phyloP scores from a whole-genome alignment of 306 rosid species.

The Coriaria nepalensis region DNA sequence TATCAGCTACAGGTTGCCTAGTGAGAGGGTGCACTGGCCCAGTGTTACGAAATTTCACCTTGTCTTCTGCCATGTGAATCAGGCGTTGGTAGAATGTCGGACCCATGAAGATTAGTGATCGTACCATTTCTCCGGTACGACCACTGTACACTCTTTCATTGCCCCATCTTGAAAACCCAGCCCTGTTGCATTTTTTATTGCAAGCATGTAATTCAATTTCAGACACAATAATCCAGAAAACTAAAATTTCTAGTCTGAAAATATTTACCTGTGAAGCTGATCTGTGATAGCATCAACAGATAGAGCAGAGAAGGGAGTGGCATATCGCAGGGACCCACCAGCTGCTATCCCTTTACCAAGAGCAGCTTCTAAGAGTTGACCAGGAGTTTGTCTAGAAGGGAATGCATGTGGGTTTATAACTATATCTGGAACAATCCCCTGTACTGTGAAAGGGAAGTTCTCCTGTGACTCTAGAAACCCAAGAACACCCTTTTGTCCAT shows the following conservation, averaged over 20 bases:
- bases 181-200: constrained; percentile 26
- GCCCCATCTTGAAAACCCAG: constrained; percentile 86
- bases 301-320: constrained; percentile 83
- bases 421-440: constrained; percentile 92
- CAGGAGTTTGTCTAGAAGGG: constrained; percentile 95
- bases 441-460: constrained; percentile 81
- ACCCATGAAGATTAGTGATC: constrained; percentile 82
- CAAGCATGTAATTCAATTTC: too few relatives aligned
- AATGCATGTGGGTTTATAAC: constrained; percentile 97
- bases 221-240: too few relatives aligned
- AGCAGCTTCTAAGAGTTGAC: constrained; percentile 95
- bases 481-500: constrained; percentile 97
- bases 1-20: constrained; percentile 90
- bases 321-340: constrained; percentile 47
- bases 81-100: constrained; percentile 94
- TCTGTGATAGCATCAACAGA: constrained; percentile 70
- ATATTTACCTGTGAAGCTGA: constrained; percentile 72
- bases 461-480: constrained; percentile 88
- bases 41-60: constrained; percentile 83
- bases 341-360: constrained; percentile 88
- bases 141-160: constrained; percentile 89
- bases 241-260: too few relatives aligned
- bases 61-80: constrained; percentile 95
- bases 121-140: constrained; percentile 82
- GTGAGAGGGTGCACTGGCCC: constrained; percentile 98